Evolutionary conservation across 2,329 filamentous ascomycete species (phyloP).

Genomic region (Paraconiothyrium brasiliense): DNA sequence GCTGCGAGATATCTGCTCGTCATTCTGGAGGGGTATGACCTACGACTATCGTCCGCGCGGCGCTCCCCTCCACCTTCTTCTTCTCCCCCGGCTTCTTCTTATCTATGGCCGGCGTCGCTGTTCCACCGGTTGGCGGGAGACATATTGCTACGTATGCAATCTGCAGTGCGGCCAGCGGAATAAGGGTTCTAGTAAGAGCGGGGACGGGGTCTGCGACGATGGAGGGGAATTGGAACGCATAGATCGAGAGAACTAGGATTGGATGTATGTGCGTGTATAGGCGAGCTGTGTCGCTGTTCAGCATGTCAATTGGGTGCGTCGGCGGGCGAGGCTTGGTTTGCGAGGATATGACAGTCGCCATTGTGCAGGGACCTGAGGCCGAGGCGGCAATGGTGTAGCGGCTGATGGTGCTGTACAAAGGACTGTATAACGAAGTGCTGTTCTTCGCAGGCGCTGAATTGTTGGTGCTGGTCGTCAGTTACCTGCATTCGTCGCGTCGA

Average conservation of each 20-base stretch:
- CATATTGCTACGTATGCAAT: constrained; percentile 66
- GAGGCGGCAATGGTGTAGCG: background rate
- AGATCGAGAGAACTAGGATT: constrained; percentile 70
- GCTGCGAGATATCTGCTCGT: background rate
- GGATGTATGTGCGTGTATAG: constrained; percentile 74
- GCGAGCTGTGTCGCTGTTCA: constrained; percentile 59
- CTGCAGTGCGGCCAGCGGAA: constrained; percentile 72
- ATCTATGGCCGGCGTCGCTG: constrained; percentile 32
- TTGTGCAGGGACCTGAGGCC: constrained; percentile 17
- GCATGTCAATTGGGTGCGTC: constrained; percentile 56
- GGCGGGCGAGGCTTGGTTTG: constrained; percentile 33
- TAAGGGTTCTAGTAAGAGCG: constrained; percentile 69
- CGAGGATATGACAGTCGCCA: constrained; percentile 39
- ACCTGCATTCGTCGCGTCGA: background rate
- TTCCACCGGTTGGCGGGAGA: constrained; percentile 62
- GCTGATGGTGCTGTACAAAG: constrained; percentile 7
- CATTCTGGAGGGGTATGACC: constrained; percentile 25
- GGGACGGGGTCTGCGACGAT: constrained; percentile 76
- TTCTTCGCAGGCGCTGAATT: background rate
- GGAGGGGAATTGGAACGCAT: constrained; percentile 69
- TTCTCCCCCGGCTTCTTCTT: constrained; percentile 62
- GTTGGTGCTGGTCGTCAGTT: background rate
- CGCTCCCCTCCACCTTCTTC: constrained; percentile 39
- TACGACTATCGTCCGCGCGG: constrained; percentile 54
- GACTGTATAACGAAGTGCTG: no score